These are phyloP conservation scores for Heterobasidion parviporum DNA, from an alignment of 1,284 basidiomycete genomes.

Conservation along the genomic window DNA sequence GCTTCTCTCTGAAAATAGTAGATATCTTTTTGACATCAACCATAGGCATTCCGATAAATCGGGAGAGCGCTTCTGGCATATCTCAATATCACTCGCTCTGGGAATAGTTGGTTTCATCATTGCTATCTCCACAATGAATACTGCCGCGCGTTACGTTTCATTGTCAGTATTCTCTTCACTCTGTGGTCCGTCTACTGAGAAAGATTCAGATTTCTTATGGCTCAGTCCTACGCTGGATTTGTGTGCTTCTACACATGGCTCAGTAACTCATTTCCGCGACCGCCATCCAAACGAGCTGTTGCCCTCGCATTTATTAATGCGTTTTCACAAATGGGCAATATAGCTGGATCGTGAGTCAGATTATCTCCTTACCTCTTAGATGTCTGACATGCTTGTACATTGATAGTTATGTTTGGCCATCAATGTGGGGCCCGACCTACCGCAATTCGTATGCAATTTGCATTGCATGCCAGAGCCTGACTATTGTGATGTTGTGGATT, in stretches of 20 bases:
- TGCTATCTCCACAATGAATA: conserved; percentile 63
- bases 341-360: conserved; percentile 58
- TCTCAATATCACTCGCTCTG: conserved; percentile 40
- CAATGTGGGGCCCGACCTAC: conserved; percentile 32
- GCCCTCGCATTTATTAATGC: conserved; percentile 67
- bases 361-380: too few relatives aligned
- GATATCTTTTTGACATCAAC: not conserved
- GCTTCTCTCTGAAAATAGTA: not conserved
- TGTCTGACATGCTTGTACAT: not conserved
- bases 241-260: conserved; percentile 67
- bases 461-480: conserved; percentile 35
- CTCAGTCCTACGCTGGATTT: conserved; percentile 64
- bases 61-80: conserved; percentile 63
- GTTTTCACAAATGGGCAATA: conserved; percentile 63
- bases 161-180: conserved; percentile 35
- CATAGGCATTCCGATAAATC: conserved; percentile 62
- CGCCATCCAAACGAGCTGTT: conserved; percentile 67
- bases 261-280: conserved; percentile 56
- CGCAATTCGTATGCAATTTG: conserved; percentile 39
- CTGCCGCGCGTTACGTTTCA: conserved; percentile 59
- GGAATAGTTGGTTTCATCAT: conserved; percentile 72
- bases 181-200: not conserved
- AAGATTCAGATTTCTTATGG: conserved; percentile 57
- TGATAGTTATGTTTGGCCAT: conserved; percentile 32
- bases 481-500: conserved; percentile 45